Conservation (phyloP, 805 yeast species). For the Metschnikowia baotianmanensis region DNA sequence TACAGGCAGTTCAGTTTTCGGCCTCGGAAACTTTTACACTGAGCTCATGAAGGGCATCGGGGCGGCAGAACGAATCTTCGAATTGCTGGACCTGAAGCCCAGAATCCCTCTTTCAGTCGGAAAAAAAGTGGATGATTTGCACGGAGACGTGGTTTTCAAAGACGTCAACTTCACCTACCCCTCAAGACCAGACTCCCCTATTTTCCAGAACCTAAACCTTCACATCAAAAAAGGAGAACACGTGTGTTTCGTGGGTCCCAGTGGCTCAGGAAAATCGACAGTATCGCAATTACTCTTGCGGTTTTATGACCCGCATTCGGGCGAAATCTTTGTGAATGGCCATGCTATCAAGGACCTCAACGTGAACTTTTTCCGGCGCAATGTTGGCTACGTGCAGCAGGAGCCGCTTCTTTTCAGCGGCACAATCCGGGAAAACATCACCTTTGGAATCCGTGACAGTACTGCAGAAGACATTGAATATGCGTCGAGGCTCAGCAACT, state of each 20-base stretch:
- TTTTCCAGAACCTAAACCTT: conserved; percentile 62
- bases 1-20: conserved; percentile 90
- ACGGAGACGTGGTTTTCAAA: conserved; percentile 60
- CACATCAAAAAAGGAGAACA: conserved; percentile 77
- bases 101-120: conserved; percentile 69
- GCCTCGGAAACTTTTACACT: conserved; percentile 85
- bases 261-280: conserved; percentile 95
- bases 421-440: conserved; percentile 75
- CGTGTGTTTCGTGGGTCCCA: conserved; percentile 93
- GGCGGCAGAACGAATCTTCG: conserved; percentile 90
- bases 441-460: conserved; percentile 65
- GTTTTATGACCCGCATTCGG: conserved; percentile 75
- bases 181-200: conserved; percentile 67
- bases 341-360: conserved; percentile 62
- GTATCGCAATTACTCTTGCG: conserved; percentile 75
- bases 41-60: conserved; percentile 98
- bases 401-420: conserved; percentile 91
- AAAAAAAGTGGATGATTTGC: conserved; percentile 35
- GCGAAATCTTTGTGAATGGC: conserved; percentile 63
- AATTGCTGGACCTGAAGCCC: conserved; percentile 76
- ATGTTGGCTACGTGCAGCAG: conserved; percentile 89
- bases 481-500: conserved; percentile 72
- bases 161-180: conserved; percentile 77
- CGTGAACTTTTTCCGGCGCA: conserved; percentile 67
- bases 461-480: conserved; percentile 55